Conservation (phyloP, 164 flowering plant genomes). For the Cinnamomum chago region DNA sequence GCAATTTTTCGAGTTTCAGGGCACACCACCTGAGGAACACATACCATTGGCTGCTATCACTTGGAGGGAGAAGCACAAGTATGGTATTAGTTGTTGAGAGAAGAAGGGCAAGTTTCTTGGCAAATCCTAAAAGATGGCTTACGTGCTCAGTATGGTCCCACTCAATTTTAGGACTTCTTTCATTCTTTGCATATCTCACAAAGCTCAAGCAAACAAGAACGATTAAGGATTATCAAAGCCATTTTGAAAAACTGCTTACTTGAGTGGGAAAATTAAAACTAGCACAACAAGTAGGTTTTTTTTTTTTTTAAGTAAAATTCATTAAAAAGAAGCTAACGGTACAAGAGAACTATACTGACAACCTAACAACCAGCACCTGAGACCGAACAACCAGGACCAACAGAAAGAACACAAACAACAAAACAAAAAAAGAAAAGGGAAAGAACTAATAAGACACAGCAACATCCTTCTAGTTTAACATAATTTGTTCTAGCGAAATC, state of each 20-base stretch:
- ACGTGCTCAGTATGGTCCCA: constrained; percentile 5
- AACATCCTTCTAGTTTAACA: too few relatives aligned
- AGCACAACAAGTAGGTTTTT: neutral
- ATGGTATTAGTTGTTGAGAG: neutral
- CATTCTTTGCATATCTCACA: constrained; percentile 3
- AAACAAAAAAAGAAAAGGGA: too few relatives aligned
- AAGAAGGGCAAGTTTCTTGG: constrained; percentile 1
- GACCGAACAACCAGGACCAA: too few relatives aligned
- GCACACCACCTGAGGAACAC: neutral
- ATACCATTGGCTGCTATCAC: too few relatives aligned
- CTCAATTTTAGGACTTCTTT: constrained; percentile 2
- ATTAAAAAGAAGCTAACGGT: too few relatives aligned
- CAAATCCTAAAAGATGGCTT: neutral
- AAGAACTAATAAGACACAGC: too few relatives aligned
- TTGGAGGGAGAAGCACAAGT: too few relatives aligned
- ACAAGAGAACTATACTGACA: too few relatives aligned
- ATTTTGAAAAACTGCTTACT: constrained; percentile 6
- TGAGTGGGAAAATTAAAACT: neutral
- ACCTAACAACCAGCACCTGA: too few relatives aligned
- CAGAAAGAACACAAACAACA: too few relatives aligned
- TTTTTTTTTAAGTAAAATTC: too few relatives aligned
- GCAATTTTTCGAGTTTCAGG: constrained; percentile 7
- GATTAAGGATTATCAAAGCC: neutral
- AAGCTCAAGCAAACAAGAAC: neutral
- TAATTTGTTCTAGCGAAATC: too few relatives aligned